A percentile compares a stretch with the other conserved stretches of the same genome.
Conservation (phyloP, 2,329 filamentous ascomycete genomes). For the Cordyceps tenuipes region DNA sequence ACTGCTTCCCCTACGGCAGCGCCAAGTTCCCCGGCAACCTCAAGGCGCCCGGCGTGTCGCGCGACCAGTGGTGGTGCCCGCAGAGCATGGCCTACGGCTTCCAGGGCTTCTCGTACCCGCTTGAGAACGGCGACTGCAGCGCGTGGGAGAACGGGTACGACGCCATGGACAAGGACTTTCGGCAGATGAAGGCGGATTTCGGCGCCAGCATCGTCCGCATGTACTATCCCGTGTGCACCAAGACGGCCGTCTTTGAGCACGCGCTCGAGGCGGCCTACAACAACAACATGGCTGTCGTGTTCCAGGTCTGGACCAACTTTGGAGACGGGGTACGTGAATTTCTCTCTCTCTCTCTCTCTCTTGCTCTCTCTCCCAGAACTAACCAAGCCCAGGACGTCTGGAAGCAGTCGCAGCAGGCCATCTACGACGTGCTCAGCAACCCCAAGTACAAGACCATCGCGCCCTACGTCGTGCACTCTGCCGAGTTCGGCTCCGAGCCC, state of each 20-base stretch:
- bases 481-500: conserved; percentile 17
- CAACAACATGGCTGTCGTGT: conserved; percentile 17
- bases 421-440: conserved; percentile 15
- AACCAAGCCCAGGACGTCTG: conserved; percentile 12
- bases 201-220: conserved; percentile 16
- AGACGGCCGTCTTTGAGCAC: conserved; percentile 15
- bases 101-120: conserved; percentile 17
- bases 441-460: conserved; percentile 13
- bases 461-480: conserved; percentile 16
- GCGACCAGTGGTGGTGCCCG: conserved; percentile 17
- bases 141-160: conserved; percentile 13
- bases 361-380: no score
- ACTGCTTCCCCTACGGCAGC: conserved; percentile 15
- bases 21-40: conserved; percentile 13
- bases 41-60: conserved; percentile 11
- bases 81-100: conserved; percentile 17
- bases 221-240: conserved; percentile 17
- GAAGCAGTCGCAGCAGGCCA: conserved; percentile 16
- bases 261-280: conserved; percentile 15
- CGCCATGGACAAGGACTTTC: conserved; percentile 16
- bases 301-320: conserved; percentile 19
- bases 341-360: no score
- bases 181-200: conserved; percentile 17
- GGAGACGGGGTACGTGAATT: conserved; percentile 14
- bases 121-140: conserved; percentile 16